Conservation (phyloP, 805 yeast genomes). For the Lipomyces yamadae region DNA sequence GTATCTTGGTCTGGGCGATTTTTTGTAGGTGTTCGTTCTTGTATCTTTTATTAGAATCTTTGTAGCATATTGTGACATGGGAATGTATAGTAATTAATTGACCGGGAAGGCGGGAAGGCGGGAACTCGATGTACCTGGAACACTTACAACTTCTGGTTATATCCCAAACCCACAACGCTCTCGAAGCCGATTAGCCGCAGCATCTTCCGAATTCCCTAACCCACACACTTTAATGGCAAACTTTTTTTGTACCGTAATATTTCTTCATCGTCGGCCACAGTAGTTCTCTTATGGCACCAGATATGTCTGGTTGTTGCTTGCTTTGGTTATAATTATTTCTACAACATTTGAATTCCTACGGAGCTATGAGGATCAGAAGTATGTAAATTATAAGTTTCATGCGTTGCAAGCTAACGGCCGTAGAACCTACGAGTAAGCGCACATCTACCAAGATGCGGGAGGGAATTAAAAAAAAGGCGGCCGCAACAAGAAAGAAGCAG, state of each 20-base stretch:
- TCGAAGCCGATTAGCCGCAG: too few species aligned
- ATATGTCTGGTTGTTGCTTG: not conserved
- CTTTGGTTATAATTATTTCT: not conserved
- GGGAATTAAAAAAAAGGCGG: constrained; percentile 94
- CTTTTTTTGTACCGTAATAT: not conserved
- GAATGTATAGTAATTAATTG: not conserved
- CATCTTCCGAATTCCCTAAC: not conserved
- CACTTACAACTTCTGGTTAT: too few species aligned
- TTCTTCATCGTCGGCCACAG: not conserved
- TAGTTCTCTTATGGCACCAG: not conserved
- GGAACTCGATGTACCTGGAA: not conserved
- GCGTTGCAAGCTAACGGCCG: not conserved
- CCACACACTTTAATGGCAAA: not conserved
- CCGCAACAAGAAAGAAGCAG: constrained; percentile 88
- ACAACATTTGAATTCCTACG: not conserved
- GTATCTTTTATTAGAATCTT: not conserved
- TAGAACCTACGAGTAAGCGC: constrained; percentile 80
- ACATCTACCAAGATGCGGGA: constrained; percentile 90
- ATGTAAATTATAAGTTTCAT: not conserved
- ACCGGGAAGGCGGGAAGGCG: not conserved
- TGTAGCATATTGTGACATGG: not conserved
- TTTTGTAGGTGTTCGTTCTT: constrained; percentile 6
- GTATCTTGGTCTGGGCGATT: constrained; percentile 34
- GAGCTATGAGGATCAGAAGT: constrained; percentile 31
- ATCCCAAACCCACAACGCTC: too few species aligned